Percentiles rank a stretch among this genome's conserved stretches.
Conservation (phyloP, 371 early-diverging fungal species). For the Rhizopus microsporus region DNA sequence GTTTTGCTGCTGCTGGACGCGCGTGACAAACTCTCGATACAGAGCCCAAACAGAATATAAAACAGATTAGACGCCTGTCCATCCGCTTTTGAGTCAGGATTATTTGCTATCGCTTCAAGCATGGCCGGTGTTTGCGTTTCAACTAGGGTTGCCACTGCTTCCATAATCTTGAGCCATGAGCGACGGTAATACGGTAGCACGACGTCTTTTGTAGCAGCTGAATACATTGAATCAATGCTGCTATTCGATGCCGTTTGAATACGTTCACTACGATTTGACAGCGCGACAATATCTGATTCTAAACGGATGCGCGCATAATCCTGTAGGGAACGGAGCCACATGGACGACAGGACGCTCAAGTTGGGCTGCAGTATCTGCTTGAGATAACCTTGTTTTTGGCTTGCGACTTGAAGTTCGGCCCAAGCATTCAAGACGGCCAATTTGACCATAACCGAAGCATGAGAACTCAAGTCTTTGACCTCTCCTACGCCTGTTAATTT, state of each 20-base stretch:
- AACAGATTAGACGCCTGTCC: conserved; percentile 49
- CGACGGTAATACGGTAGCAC: conserved; percentile 58
- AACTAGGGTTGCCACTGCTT: conserved; percentile 54
- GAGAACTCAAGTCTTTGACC: conserved; percentile 60
- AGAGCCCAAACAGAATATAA: conserved; percentile 64
- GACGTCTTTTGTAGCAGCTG: conserved; percentile 56
- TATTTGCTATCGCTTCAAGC: conserved; percentile 38
- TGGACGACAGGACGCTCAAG: conserved; percentile 53
- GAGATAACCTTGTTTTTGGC: conserved; percentile 60
- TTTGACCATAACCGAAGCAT: conserved; percentile 81
- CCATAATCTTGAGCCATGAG: conserved; percentile 61
- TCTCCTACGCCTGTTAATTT: conserved; percentile 59
- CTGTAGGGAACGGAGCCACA: conserved; percentile 60
- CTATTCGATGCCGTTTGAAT: conserved; percentile 46
- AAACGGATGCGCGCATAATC: conserved; percentile 62
- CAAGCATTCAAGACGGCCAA: conserved; percentile 80
- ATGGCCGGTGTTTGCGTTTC: conserved; percentile 47
- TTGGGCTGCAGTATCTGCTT: conserved; percentile 67
- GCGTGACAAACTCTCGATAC: conserved; percentile 63
- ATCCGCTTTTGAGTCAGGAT: conserved; percentile 35
- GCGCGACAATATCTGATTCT: conserved; percentile 56
- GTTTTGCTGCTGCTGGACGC: conserved; percentile 41
- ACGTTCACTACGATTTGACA: conserved; percentile 45
- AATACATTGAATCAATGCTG: conserved; percentile 54
- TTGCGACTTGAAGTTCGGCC: conserved; percentile 77